Evolutionary conservation across 305 asterid species (phyloP).

Genomic region (Ilex paraguariensis): DNA sequence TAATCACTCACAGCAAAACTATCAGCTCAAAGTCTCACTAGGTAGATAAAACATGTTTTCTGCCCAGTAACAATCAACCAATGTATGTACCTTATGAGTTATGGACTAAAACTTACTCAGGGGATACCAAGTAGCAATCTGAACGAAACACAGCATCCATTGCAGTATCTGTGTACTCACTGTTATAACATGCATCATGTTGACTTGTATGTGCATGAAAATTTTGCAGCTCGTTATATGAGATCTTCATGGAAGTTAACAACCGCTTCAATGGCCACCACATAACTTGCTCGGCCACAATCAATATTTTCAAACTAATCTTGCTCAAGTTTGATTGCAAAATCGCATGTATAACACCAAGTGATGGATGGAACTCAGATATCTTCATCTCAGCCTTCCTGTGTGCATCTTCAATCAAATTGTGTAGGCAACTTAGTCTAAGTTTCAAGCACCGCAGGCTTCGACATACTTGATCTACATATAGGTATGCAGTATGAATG

Average conservation of each 20-base stretch:
- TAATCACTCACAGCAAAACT: no score
- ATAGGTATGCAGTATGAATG: slow-evolving; percentile 44
- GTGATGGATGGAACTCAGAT: slow-evolving; percentile 44
- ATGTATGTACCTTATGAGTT: slow-evolving; percentile 1
- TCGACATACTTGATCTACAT: slow-evolving; percentile 35
- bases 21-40: no score
- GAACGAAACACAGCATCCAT: slow-evolving; percentile 24
- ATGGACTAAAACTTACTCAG: slow-evolving; percentile 44
- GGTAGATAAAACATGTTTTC: background rate
- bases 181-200: slow-evolving; percentile 8
- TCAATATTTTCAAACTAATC: slow-evolving; percentile 33
- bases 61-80: slow-evolving; percentile 3
- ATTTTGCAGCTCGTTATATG: slow-evolving; percentile 33
- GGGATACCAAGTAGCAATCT: slow-evolving; percentile 52
- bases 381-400: slow-evolving; percentile 42
- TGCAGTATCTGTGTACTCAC: slow-evolving; percentile 21
- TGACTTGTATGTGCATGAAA: slow-evolving; percentile 22
- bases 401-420: slow-evolving; percentile 39
- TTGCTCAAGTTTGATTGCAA: slow-evolving; percentile 27
- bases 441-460: slow-evolving; percentile 38
- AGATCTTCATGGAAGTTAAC: slow-evolving; percentile 41
- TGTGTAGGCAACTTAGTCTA: slow-evolving; percentile 39
- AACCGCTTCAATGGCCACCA: slow-evolving; percentile 57
- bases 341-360: slow-evolving; percentile 43
- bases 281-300: slow-evolving; percentile 52